These are phyloP conservation scores for Lasiodiplodia sp. DNA, from an alignment of 2,329 filamentous ascomycete species.

Conservation along the genomic window DNA sequence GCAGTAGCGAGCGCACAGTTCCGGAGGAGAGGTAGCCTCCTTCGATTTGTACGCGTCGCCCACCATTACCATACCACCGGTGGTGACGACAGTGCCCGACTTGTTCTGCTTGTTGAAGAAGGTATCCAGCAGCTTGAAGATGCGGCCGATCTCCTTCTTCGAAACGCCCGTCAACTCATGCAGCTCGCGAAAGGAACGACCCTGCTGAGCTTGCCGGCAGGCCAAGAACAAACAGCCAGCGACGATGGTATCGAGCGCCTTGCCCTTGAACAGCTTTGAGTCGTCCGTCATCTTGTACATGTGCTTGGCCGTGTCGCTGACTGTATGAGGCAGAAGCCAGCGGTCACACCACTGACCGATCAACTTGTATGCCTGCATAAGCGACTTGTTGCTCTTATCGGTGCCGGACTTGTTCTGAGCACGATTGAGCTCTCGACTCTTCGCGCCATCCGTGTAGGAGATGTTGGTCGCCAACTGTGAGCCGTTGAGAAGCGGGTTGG, in stretches of 20 bases:
- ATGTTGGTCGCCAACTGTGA: conserved; percentile 89
- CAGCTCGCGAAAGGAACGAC: conserved; percentile 93
- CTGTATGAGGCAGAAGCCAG: conserved; percentile 65
- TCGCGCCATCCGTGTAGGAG: conserved; percentile 71
- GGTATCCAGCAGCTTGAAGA: conserved; percentile 91
- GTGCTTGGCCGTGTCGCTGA: conserved; percentile 89
- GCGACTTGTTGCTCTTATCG: conserved; percentile 82
- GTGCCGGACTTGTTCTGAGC: conserved; percentile 82
- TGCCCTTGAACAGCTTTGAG: conserved; percentile 92
- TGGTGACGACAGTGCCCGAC: conserved; percentile 23
- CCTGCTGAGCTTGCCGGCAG: conserved; percentile 85
- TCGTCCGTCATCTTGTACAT: conserved; percentile 96
- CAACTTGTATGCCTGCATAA: conserved; percentile 85
- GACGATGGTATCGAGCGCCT: conserved; percentile 90
- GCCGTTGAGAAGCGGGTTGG: conserved; percentile 88
- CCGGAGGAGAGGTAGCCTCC: conserved; percentile 78
- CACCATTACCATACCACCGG: conserved; percentile 52
- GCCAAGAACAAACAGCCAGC: conserved; percentile 98
- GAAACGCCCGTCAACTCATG: conserved; percentile 90
- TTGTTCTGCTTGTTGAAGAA: conserved; percentile 75
- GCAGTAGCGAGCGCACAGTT: conserved; percentile 90
- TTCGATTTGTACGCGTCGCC: conserved; percentile 73
- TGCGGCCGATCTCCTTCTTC: conserved; percentile 96
- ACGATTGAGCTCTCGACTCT: conserved; percentile 76
- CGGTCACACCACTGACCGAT: conserved; percentile 88